These are phyloP conservation scores for Actinidia arguta DNA, from an alignment of 179 eudicot species.

Conservation along the genomic window DNA sequence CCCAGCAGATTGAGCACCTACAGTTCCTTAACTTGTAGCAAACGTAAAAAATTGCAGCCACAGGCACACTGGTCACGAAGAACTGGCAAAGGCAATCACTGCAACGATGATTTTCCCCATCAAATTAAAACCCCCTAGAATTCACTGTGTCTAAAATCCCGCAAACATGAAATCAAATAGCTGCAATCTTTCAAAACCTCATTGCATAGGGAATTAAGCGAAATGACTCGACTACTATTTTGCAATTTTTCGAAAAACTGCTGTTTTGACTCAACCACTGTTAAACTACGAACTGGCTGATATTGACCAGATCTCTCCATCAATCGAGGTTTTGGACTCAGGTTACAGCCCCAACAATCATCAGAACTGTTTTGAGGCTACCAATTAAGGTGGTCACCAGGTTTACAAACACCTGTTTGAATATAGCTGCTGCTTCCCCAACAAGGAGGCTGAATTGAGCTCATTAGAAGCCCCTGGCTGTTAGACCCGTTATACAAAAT, in stretches of 20 bases:
- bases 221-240: conserved; percentile 59
- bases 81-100: conserved; percentile 75
- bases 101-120: conserved; percentile 63
- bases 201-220: conserved; percentile 50
- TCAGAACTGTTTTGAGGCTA: conserved; percentile 55
- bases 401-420: conserved; percentile 75
- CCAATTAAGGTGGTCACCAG: conserved; percentile 72
- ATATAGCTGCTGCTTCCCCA: conserved; percentile 82
- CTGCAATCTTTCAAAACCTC: conserved; percentile 70
- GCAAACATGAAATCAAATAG: conserved; percentile 94
- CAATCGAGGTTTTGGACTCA: conserved; percentile 67
- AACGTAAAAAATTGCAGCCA: conserved; percentile 61
- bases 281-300: conserved; percentile 89
- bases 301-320: conserved; percentile 72
- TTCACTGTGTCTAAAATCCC: conserved; percentile 72
- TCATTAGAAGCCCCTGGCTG: conserved; percentile 82
- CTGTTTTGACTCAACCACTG: conserved; percentile 79
- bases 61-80: conserved; percentile 51
- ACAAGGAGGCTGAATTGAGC: conserved; percentile 79
- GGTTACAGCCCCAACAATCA: conserved; percentile 98
- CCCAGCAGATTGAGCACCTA: conserved; percentile 87
- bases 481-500: conserved; percentile 60
- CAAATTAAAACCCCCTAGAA: conserved; percentile 59
- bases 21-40: conserved; percentile 74
- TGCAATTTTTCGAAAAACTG: conserved; percentile 94